These are phyloP conservation scores for Peziza echinospora DNA, from an alignment of 495 filamentous ascomycete species.

Conservation along the genomic window DNA sequence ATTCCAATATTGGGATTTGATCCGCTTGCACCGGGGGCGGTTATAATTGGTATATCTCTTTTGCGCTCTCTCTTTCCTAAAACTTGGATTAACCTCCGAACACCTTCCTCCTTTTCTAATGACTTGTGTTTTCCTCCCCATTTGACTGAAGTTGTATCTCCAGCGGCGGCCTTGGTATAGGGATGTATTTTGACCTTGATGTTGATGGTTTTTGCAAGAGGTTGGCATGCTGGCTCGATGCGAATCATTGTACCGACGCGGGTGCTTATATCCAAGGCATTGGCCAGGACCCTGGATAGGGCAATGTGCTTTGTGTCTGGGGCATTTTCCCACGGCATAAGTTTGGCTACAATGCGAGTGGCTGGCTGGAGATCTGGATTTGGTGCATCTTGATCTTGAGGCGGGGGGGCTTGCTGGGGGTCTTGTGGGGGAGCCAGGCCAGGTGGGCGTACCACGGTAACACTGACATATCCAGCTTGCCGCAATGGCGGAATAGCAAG, in stretches of 20 bases:
- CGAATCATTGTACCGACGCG: constrained; percentile 76
- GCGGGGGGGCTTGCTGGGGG: background rate
- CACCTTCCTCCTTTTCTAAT: constrained; percentile 16
- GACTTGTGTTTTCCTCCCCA: constrained; percentile 75
- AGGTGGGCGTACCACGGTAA: constrained; percentile 60
- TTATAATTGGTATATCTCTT: constrained; percentile 16
- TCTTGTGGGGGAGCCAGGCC: constrained; percentile 55
- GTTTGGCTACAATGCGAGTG: constrained; percentile 49
- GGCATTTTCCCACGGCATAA: constrained; percentile 64
- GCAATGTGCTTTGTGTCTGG: constrained; percentile 58
- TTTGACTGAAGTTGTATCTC: constrained; percentile 42
- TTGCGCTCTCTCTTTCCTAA: constrained; percentile 36
- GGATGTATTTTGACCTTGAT: constrained; percentile 53
- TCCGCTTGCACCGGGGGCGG: background rate
- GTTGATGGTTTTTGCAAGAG: constrained; percentile 30
- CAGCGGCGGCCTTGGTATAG: constrained; percentile 35
- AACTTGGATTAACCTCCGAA: constrained; percentile 22
- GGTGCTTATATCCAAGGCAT: constrained; percentile 41
- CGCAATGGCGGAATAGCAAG: constrained; percentile 39
- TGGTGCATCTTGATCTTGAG: constrained; percentile 19
- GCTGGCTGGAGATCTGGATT: constrained; percentile 22
- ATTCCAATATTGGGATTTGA: background rate
- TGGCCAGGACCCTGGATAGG: constrained; percentile 54
- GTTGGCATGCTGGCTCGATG: constrained; percentile 50
- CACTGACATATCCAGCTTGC: constrained; percentile 41